Percentiles rank a stretch among this genome's conserved stretches.
Conservation (phyloP, 78 protist genomes). For the Tieghemostelium lacteum region DNA sequence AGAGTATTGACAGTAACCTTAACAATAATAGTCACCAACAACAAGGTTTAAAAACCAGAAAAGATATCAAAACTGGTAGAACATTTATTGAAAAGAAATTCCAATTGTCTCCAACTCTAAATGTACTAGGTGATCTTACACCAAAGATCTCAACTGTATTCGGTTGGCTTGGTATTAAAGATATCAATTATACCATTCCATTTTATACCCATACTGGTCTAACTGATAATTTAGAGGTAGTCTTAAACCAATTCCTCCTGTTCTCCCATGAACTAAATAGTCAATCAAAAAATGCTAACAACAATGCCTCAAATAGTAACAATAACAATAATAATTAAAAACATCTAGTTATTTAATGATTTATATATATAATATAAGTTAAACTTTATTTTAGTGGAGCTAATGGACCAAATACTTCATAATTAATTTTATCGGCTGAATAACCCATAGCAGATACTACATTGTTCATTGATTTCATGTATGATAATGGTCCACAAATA, state of each 20-base stretch:
- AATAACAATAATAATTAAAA: too few species aligned
- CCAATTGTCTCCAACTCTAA: slow-evolving; percentile 79
- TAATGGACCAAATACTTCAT: slow-evolving; percentile 71
- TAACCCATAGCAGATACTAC: background rate
- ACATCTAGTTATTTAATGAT: too few species aligned
- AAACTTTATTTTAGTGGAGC: background rate
- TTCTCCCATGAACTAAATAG: slow-evolving; percentile 22
- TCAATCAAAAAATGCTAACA: too few species aligned
- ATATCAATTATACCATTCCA: slow-evolving; percentile 75
- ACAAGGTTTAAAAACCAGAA: slow-evolving; percentile 14
- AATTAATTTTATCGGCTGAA: slow-evolving; percentile 16
- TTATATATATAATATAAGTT: background rate
- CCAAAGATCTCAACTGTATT: slow-evolving; percentile 76
- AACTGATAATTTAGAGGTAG: slow-evolving; percentile 51
- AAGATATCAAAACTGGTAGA: slow-evolving; percentile 33
- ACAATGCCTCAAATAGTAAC: too few species aligned
- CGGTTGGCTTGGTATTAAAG: slow-evolving; percentile 81
- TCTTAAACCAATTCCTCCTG: slow-evolving; percentile 7
- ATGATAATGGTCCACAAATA: slow-evolving; percentile 44
- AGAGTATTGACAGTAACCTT: background rate
- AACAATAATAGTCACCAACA: background rate
- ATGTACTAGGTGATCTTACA: slow-evolving; percentile 81
- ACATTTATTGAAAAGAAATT: slow-evolving; percentile 69
- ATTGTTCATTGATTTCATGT: slow-evolving; percentile 26
- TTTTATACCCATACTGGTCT: slow-evolving; percentile 68